phyloP scores from a whole-genome alignment of 2,329 filamentous ascomycete genomes.

The Westerdykella ornata region DNA sequence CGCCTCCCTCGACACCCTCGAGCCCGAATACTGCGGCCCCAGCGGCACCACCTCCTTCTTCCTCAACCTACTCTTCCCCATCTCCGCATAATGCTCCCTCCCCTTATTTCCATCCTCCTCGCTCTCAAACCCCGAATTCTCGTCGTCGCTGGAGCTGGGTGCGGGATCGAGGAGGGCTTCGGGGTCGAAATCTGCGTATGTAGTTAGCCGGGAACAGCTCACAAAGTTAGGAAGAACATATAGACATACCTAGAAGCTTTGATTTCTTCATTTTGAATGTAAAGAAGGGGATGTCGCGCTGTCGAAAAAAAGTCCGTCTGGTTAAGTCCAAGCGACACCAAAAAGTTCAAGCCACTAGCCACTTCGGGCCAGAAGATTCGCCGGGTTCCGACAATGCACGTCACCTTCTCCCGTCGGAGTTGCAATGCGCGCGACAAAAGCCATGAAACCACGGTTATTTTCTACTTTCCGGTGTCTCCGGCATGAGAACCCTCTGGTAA shows the following conservation, averaged over 20 bases:
- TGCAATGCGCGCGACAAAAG: slow-evolving; percentile 1
- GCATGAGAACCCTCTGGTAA: slow-evolving; percentile 86
- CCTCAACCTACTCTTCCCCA: slow-evolving; percentile 80
- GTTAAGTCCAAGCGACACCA: slow-evolving; percentile 15
- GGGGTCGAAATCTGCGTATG: slow-evolving; percentile 65
- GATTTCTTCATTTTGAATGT: slow-evolving; percentile 24
- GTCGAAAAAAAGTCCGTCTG: slow-evolving; percentile 5
- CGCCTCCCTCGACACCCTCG: slow-evolving; percentile 63
- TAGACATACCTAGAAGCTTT: slow-evolving; percentile 23
- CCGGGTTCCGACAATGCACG: slow-evolving; percentile 5
- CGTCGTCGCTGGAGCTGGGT: slow-evolving; percentile 52
- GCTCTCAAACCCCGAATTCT: slow-evolving; percentile 47
- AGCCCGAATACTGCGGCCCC: slow-evolving; percentile 74
- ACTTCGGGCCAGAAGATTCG: slow-evolving; percentile 8
- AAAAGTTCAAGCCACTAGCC: slow-evolving; percentile 20
- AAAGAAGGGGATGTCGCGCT: slow-evolving; percentile 4
- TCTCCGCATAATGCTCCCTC: slow-evolving; percentile 78
- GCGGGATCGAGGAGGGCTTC: slow-evolving; percentile 58
- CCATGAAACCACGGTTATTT: slow-evolving; percentile 46
- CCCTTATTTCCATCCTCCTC: slow-evolving; percentile 49
- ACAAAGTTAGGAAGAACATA: neutral
- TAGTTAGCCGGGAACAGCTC: slow-evolving; percentile 1
- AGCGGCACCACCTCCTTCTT: slow-evolving; percentile 62
- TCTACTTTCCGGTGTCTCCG: slow-evolving; percentile 46
- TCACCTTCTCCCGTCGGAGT: slow-evolving; percentile 1